Base-by-base conservation (phyloP, 306 rosid species). In the Pueraria montana region DNA sequence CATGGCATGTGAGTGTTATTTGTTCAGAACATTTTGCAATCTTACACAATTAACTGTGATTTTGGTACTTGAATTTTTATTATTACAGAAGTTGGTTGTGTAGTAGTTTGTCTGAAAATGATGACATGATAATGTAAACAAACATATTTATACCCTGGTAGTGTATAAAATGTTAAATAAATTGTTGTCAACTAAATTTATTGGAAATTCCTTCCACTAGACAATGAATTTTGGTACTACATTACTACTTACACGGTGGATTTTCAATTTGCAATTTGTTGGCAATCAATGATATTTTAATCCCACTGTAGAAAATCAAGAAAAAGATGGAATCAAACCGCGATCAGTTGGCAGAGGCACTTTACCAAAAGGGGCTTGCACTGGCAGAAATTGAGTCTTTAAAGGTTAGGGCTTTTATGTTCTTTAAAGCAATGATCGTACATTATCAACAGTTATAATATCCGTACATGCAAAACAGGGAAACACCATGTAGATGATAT, bases 341-440 rank as follows among this genome's bases (percentile, higher is more conserved):
- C 20, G 98, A 94, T 78, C 97, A 90, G 55, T 88, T 96, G 81
- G 93, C 93, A 23, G 97, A 92, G 89, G 96, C 97, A 49, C 86
- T 96, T 79, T 93, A 92, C 87, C 98, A 93, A 82, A 96, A 91
- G 87, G 99, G 99, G 48, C 87, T 96, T 74, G 98, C 94, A 36
- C 86, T 96, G 50, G 92, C 90, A 14, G 94, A 87, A 76, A 78
- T 89, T 4, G 93, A 91, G 78, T 88, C 94, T 78, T 78, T 92
- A 24, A 85, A 89, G 99, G 99, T 96, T 77, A 52, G 90, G 79
- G 43, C 52, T 50, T 87, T 78, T 26, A 18, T 76, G 17, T 74
- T 88, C 56, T 81, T n/a, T 48, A 58, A 69, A 34, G 18, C 56
- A 50, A 49, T 18, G 36, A 21, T 30, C 12, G 9, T 62, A 36